Base-by-base conservation (phyloP, 2,329 filamentous ascomycete genomes). In the Colletotrichum cuscutae region DNA sequence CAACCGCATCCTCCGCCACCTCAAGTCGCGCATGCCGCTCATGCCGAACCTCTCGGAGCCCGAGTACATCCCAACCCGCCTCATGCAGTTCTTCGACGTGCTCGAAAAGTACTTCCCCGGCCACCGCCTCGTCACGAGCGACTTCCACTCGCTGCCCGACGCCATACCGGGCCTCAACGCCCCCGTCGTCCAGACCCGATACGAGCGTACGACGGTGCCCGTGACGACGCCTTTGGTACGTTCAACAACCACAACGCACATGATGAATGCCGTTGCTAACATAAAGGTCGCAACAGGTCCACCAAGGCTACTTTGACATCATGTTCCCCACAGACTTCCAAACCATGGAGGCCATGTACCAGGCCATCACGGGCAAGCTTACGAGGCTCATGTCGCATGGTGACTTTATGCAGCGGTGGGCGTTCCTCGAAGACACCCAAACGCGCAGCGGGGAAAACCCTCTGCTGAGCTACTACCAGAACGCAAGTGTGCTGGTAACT, bases 221-320 rank as follows among this genome's bases (percentile, higher is more conserved):
- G 97, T 99, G 15, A 89, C 91, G 5, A 99, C 97, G 5, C 95
- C 96, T 66, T 89, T 98, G 81, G 97, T 98, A 86, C 84, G 92
- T 84, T 58, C 19, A 15, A 19, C 7, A 19, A 49, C 19, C 42
- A 62, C 24, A 32, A 24, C 24, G 57, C 22, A 54, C 49, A 37
- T 69, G 8, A 49, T n/a, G 8, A 2, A 49, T 49, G 35, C 26
- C 64, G n/a, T 26, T 52, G 28, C 67, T 71, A 35, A 73, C 35
- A 6, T 52, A 42, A 42, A 42, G 32, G 35, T 8, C 35, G 11
- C 46, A 53, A 15, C 75, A 97, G 94, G 94, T 98, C 60, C 95
- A 98, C 81, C 97, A 99, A 85, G 97, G 97, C 58, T 98, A 98
- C 84, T 99, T 99, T 80, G 97, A 99, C 81, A 98, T 99, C 78